These are phyloP conservation scores for Puccinia coronata DNA, from an alignment of 1,284 basidiomycete genomes.

Conservation along the genomic window DNA sequence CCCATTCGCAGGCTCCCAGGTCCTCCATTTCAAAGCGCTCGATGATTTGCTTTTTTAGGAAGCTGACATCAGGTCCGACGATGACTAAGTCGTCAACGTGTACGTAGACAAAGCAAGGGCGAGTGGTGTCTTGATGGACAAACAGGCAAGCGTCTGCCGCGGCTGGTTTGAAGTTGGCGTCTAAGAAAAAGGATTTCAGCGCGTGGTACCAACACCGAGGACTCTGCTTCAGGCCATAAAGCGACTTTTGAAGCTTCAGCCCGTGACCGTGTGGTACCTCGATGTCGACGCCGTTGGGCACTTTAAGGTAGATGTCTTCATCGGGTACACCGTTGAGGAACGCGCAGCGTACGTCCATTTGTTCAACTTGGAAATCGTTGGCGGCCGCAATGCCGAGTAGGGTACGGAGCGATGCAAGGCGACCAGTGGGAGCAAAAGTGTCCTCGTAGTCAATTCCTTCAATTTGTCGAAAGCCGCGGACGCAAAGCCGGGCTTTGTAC, in stretches of 20 bases:
- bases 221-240: conserved; percentile 28
- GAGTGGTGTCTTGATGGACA: background rate
- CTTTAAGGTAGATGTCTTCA: too few relatives aligned
- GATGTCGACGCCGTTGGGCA: too few relatives aligned
- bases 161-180: background rate
- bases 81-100: conserved; percentile 34
- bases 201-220: conserved; percentile 11
- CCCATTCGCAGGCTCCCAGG: background rate
- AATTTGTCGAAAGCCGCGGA: background rate
- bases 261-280: too few relatives aligned
- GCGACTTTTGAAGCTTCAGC: background rate
- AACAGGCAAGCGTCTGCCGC: background rate
- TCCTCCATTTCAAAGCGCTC: conserved; percentile 25
- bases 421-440: background rate
- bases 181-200: background rate
- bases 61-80: background rate
- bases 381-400: background rate
- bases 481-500: conserved; percentile 1
- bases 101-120: background rate
- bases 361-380: background rate
- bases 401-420: background rate
- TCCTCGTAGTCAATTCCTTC: background rate
- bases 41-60: background rate
- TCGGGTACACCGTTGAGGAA: background rate
- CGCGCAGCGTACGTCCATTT: conserved; percentile 6